A percentile compares a stretch with the other conserved stretches of the same genome.
phyloP scores from a whole-genome alignment of 371 early-diverging fungal species.

The Rhizopus stolonifer region DNA sequence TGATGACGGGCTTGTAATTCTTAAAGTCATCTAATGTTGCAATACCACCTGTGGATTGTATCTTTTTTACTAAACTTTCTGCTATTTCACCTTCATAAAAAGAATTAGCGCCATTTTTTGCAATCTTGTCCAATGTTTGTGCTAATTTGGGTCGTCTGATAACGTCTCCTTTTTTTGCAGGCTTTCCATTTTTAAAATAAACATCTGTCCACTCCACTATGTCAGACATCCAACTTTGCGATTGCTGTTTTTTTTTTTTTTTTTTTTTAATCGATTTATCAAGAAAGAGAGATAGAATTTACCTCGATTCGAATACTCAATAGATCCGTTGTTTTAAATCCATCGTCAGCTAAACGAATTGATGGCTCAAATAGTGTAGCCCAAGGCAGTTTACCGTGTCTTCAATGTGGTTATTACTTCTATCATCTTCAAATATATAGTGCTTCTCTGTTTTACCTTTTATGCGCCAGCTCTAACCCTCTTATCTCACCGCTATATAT shows the following conservation, averaged over 20 bases:
- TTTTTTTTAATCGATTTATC: background rate
- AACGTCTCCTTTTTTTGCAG: slow-evolving; percentile 68
- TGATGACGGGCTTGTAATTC: slow-evolving; percentile 65
- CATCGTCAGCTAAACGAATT: slow-evolving; percentile 77
- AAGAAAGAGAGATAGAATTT: slow-evolving; percentile 8
- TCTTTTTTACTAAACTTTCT: slow-evolving; percentile 64
- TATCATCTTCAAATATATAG: background rate
- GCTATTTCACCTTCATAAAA: slow-evolving; percentile 94
- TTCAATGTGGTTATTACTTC: no score
- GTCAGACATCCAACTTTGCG: slow-evolving; percentile 34
- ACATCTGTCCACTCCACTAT: slow-evolving; percentile 43
- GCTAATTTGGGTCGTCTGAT: slow-evolving; percentile 77
- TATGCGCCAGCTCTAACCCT: slow-evolving; percentile 85
- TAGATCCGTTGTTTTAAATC: slow-evolving; percentile 67
- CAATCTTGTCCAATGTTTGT: slow-evolving; percentile 78
- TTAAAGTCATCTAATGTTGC: slow-evolving; percentile 80
- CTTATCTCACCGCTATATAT: slow-evolving; percentile 75
- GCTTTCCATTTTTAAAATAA: slow-evolving; percentile 71
- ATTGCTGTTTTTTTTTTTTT: slow-evolving; percentile 14
- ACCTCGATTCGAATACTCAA: slow-evolving; percentile 59
- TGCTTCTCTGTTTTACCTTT: slow-evolving; percentile 27
- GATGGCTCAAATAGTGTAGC: slow-evolving; percentile 77
- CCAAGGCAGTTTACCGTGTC: slow-evolving; percentile 90
- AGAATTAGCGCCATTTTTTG: slow-evolving; percentile 75
- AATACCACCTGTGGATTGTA: slow-evolving; percentile 77